Percentiles rank a stretch among this genome's conserved stretches.
These are phyloP conservation scores for Solanum chilense DNA, from an alignment of 257 asterid species.

Conservation along the genomic window DNA sequence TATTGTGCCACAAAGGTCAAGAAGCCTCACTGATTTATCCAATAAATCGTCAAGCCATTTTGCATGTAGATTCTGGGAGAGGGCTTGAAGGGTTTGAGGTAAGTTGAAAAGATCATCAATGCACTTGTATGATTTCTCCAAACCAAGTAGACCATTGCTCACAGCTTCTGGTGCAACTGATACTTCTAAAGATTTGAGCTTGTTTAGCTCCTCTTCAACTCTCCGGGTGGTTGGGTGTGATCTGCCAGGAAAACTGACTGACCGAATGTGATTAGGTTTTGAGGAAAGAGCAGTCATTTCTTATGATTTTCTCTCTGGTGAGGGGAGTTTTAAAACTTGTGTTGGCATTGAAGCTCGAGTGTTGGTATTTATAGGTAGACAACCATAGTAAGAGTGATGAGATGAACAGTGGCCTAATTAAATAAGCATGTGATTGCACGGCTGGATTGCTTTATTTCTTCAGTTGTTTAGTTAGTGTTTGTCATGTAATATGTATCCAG, in stretches of 20 bases:
- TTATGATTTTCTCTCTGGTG: not conserved
- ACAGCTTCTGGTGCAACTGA: not conserved
- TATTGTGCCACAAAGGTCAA: conserved; percentile 1
- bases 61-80: not conserved
- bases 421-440: not conserved
- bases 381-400: not conserved
- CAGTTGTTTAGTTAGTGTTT: not conserved
- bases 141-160: not conserved
- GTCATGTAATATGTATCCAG: not conserved
- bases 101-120: conserved; percentile 20
- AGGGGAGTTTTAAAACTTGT: not conserved
- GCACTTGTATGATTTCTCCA: conserved; percentile 5
- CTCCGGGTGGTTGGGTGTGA: not conserved
- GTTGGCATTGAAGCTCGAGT: not conserved
- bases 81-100: conserved; percentile 2
- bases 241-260: conserved; percentile 1
- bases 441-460: not conserved
- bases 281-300: not conserved
- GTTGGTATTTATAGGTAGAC: not conserved
- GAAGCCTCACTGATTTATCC: not conserved
- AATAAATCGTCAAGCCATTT: not conserved
- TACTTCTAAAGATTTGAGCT: not conserved
- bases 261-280: not conserved
- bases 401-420: not conserved
- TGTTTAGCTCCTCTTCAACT: conserved; percentile 2